A percentile compares a stretch with the other conserved stretches of the same genome.
phyloP scores from a whole-genome alignment of 176 grass and related monocot genomes.

The Aegilops sharonensis region DNA sequence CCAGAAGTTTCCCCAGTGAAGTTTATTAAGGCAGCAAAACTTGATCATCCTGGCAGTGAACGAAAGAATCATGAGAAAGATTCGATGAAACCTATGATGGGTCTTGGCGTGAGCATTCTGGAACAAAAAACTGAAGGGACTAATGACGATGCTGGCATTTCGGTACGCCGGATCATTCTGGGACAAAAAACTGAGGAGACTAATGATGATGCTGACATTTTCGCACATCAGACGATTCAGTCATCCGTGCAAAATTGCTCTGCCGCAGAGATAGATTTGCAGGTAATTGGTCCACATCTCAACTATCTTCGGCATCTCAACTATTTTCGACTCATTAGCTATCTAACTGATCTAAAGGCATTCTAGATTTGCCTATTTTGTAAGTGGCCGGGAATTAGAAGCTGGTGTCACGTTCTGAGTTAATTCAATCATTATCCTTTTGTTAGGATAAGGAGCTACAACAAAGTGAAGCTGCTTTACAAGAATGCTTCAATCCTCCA shows the following conservation, averaged over 20 bases:
- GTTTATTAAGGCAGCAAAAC: constrained; percentile 3
- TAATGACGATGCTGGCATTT: constrained; percentile 20
- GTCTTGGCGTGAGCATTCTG: constrained; percentile 24
- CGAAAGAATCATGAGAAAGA: background rate
- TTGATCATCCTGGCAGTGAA: background rate
- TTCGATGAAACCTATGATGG: constrained; percentile 9
- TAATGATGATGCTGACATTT: constrained; percentile 20
- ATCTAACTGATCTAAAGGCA: constrained; percentile 3
- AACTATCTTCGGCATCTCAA: background rate
- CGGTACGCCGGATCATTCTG: constrained; percentile 5
- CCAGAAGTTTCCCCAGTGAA: constrained; percentile 8
- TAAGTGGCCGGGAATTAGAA: background rate
- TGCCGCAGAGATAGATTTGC: constrained; percentile 29
- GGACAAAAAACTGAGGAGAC: background rate
- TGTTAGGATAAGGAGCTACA: constrained; percentile 41
- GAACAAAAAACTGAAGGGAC: background rate
- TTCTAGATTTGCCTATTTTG: constrained; percentile 8
- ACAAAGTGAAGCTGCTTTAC: constrained; percentile 24
- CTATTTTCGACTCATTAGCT: constrained; percentile 6
- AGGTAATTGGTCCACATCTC: constrained; percentile 24
- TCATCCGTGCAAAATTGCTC: constrained; percentile 25
- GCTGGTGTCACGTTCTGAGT: background rate
- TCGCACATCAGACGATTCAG: constrained; percentile 31
- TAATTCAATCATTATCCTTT: background rate
- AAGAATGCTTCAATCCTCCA: constrained; percentile 41